Percentiles rank a stretch among this genome's conserved stretches.
Conservation (phyloP, 495 filamentous ascomycete species). For the Talaromyces nanjingensis region DNA sequence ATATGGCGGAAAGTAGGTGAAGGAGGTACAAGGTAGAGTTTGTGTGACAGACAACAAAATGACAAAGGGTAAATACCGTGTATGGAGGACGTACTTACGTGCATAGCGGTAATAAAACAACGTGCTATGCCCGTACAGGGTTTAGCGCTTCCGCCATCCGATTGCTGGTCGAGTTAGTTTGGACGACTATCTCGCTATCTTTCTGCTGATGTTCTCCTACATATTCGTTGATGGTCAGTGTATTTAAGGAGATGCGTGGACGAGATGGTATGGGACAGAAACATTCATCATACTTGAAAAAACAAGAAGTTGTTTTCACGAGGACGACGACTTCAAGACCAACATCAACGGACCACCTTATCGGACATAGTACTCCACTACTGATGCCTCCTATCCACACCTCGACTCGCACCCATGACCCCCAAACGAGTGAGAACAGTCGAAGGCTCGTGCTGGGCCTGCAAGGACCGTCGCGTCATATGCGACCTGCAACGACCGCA, state of each 20-base stretch:
- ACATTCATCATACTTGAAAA: neutral
- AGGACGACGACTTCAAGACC: neutral
- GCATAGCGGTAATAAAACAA: neutral
- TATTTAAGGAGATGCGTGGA: neutral
- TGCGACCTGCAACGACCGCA: conserved; percentile 24
- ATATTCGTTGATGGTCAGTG: neutral
- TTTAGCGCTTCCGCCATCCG: neutral
- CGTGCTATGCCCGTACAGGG: neutral
- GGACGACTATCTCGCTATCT: neutral
- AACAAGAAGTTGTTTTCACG: neutral
- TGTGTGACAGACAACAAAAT: neutral
- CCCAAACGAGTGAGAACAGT: conserved; percentile 27
- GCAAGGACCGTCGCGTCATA: conserved; percentile 31
- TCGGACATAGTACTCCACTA: neutral
- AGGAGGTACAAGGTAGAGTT: neutral
- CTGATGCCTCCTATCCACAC: neutral
- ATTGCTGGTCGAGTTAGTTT: conserved; percentile 3
- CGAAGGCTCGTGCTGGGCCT: conserved; percentile 31
- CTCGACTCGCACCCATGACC: conserved; percentile 11
- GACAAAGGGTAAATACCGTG: neutral
- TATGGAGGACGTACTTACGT: neutral
- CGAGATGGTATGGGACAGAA: neutral
- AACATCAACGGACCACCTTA: neutral
- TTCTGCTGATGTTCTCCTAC: neutral
- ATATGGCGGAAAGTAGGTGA: neutral